Evolutionary conservation across 495 filamentous ascomycete species (phyloP).

Genomic region (Copromyces sp.): DNA sequence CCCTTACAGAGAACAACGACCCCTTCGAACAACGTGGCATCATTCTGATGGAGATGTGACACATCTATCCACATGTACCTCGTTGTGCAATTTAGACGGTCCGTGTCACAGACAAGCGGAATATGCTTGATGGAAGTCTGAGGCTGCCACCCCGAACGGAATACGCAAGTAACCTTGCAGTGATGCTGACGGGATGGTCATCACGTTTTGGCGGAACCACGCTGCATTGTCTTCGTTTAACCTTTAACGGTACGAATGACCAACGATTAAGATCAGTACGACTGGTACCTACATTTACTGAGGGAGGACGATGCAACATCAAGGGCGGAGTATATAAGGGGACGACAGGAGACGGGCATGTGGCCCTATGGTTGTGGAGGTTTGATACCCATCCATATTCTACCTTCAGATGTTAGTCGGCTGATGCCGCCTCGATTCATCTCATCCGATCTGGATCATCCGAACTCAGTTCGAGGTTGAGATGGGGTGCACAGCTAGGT

Average conservation of each 20-base stretch:
- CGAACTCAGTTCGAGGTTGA: background rate
- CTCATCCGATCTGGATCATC: background rate
- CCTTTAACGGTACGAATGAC: background rate
- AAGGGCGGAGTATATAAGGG: background rate
- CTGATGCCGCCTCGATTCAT: background rate
- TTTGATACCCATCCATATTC: background rate
- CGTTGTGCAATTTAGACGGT: background rate
- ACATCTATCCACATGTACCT: background rate
- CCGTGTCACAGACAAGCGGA: background rate
- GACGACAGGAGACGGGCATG: background rate
- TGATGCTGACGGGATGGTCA: background rate
- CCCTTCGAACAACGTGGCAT: background rate
- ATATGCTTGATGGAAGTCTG: background rate
- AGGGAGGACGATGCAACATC: background rate
- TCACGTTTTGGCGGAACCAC: background rate
- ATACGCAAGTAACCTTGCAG: background rate
- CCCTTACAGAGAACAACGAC: background rate
- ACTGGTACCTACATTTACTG: background rate
- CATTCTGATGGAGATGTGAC: background rate
- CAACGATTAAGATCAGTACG: background rate
- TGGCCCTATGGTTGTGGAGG: background rate
- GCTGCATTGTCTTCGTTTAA: background rate
- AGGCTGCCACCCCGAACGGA: background rate
- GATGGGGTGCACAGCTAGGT: background rate
- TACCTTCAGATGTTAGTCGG: background rate